Percentiles rank a stretch among this genome's conserved stretches.
phyloP scores from a whole-genome alignment of 305 asterid genomes.

The Galium porrigens region DNA sequence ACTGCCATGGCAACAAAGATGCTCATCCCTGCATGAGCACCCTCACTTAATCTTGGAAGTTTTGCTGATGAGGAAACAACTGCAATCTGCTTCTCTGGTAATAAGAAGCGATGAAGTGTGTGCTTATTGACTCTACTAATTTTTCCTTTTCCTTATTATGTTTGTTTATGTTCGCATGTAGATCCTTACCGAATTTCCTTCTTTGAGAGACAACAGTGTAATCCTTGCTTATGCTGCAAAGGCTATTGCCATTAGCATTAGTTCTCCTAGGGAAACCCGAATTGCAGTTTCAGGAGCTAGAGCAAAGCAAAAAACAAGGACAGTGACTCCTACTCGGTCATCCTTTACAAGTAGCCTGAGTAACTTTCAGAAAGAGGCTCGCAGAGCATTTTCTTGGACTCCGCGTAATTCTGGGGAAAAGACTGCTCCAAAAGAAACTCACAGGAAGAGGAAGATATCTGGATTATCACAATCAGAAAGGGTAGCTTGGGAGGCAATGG shows the following conservation, averaged over 20 bases:
- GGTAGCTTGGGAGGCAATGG: conserved; percentile 83
- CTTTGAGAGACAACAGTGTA: conserved; percentile 61
- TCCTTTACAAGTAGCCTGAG: conserved; percentile 75
- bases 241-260: conserved; percentile 74
- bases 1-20: conserved; percentile 95
- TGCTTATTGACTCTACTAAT: conserved; percentile 15
- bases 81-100: conserved; percentile 95
- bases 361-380: conserved; percentile 92
- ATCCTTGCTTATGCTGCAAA: conserved; percentile 79
- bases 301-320: conserved; percentile 68
- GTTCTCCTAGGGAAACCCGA: conserved; percentile 60
- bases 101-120: conserved; percentile 14
- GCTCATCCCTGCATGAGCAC: conserved; percentile 90
- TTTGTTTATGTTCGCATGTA: conserved; percentile 28
- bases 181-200: conserved; percentile 85
- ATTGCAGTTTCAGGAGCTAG: conserved; percentile 55
- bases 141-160: conserved; percentile 12
- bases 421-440: conserved; percentile 54
- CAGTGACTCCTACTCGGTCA: conserved; percentile 62
- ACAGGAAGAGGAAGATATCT: conserved; percentile 87
- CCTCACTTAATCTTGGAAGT: conserved; percentile 94
- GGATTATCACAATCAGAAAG: conserved; percentile 74
- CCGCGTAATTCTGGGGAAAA: conserved; percentile 78
- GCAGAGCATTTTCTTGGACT: conserved; percentile 95
- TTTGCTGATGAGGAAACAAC: conserved; percentile 92